Evolutionary conservation across 768 basidiomycete species (phyloP), one percentile per base, ranked within the genome.

Genomic region (Boletus insuetus): DNA sequence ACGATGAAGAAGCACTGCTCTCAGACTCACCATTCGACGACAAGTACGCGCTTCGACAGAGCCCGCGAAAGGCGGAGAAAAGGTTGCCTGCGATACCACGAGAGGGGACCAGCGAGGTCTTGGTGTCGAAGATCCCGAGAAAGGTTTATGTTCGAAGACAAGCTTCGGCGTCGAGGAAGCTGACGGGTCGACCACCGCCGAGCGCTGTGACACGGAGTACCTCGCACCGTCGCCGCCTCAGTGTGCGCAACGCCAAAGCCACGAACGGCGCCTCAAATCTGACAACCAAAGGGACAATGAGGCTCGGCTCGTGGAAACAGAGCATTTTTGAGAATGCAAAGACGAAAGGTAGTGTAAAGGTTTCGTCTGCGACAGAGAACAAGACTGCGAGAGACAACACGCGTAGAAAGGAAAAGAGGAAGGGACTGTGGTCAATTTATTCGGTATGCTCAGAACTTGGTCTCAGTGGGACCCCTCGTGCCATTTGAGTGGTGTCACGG

Each of bases 371-470:
- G 24, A 47, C 22, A 43, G 64, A 66, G 53, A 64, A 59, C 49
- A 48, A 50, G 43, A 42, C 26, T 29, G 39, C 17, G 16, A 54
- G 46, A n/a, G 57, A 48, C 5, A 13, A 11, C 2, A 6, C 24
- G 8, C 64, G 58, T 20, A 63, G 39, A 46, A 69, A 57, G 51
- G 58, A 56, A 35, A 69, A 55, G 58, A 56, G 58, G 58, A 69
- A 62, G 50, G 65, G 65, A 17, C n/a, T 58, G 9, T 59, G 67
- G 64, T 68, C 66, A 0, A 68, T 68, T 43, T 68, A 68, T 54
- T 69, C 68, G 22, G 67, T 68, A 7, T 60, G 58, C 46, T 62
- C 66, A 0, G 66, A 69, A n/a, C 54, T 69, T 14, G 61, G 60
- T 32, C 40, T 56, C 45, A 61, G 51, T 38, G 61, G 56, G 39